A percentile compares a stretch with the other conserved stretches of the same genome.
phyloP scores from a whole-genome alignment of 257 asterid species.

The Plantago major region DNA sequence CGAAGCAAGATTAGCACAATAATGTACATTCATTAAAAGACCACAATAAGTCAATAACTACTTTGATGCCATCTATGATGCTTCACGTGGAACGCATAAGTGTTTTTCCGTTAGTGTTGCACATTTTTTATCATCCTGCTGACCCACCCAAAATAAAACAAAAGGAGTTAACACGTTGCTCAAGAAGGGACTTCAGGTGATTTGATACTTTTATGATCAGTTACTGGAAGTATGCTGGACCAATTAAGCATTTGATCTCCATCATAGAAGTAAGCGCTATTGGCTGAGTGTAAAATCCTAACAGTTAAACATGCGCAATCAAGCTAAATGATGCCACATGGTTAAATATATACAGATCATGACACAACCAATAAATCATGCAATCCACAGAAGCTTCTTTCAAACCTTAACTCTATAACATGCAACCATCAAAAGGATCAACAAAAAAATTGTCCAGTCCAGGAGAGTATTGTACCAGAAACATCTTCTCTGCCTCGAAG shows the following conservation, averaged over 20 bases:
- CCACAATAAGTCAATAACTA: not conserved
- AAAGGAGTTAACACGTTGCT: constrained; percentile 6
- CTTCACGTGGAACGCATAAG: not conserved
- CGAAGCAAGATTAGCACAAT: too few relatives aligned
- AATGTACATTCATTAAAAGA: not conserved
- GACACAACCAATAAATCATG: constrained; percentile 5
- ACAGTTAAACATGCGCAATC: not conserved
- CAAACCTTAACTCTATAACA: not conserved
- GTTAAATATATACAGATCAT: not conserved
- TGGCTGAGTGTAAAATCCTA: not conserved
- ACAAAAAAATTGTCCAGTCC: not conserved
- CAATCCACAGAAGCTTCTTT: constrained; percentile 13
- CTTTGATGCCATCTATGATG: constrained; percentile 20
- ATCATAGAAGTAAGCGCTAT: not conserved
- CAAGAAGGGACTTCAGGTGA: not conserved
- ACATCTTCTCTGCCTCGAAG: constrained; percentile 80
- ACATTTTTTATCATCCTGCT: not conserved
- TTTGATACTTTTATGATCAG: not conserved
- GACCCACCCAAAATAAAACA: not conserved
- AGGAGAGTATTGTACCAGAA: constrained; percentile 44
- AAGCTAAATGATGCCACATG: not conserved
- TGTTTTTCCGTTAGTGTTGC: not conserved
- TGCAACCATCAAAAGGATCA: not conserved
- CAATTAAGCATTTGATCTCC: constrained; percentile 13
- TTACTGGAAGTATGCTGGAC: not conserved